A percentile compares a stretch with the other conserved stretches of the same genome.
Conservation (phyloP, 2,329 filamentous ascomycete species). For the Periglandula ipomoeae region DNA sequence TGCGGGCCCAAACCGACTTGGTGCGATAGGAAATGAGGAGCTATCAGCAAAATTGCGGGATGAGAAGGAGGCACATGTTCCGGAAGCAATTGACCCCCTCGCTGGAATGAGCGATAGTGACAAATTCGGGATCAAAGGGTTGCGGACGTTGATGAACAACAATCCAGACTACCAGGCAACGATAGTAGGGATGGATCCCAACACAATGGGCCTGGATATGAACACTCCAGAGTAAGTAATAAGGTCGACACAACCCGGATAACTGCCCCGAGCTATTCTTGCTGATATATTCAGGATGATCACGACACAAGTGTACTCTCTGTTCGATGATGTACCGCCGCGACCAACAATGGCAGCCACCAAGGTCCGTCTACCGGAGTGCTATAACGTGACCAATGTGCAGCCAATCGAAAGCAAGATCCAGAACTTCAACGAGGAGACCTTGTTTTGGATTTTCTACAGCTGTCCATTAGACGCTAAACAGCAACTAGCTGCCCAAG, state of each 20-base stretch:
- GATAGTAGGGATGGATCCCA: constrained; percentile 50
- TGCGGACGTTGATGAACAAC: constrained; percentile 54
- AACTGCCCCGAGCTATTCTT: background rate
- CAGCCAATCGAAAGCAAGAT: constrained; percentile 58
- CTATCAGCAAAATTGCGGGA: constrained; percentile 32
- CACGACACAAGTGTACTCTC: constrained; percentile 50
- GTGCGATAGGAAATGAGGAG: constrained; percentile 38
- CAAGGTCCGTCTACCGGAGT: constrained; percentile 52
- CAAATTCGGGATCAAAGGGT: constrained; percentile 56
- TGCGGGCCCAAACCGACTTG: constrained; percentile 29
- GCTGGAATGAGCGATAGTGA: constrained; percentile 53
- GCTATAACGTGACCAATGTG: constrained; percentile 58
- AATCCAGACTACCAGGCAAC: constrained; percentile 54
- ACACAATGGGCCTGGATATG: constrained; percentile 48
- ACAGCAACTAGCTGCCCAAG: constrained; percentile 53
- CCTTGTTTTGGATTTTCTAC: constrained; percentile 62
- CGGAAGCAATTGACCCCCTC: constrained; percentile 46
- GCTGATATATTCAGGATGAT: constrained; percentile 34
- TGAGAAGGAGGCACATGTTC: constrained; percentile 28
- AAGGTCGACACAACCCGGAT: too few species aligned
- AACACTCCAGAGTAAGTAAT: constrained; percentile 49
- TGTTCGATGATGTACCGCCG: constrained; percentile 51
- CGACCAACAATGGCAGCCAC: constrained; percentile 41
- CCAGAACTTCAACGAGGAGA: constrained; percentile 58
- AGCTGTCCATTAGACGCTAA: constrained; percentile 54